Evolutionary conservation across 2,329 filamentous ascomycete genomes (phyloP), one percentile per base, ranked within the genome.

Genomic region (Rhynchosporium graminicola): DNA sequence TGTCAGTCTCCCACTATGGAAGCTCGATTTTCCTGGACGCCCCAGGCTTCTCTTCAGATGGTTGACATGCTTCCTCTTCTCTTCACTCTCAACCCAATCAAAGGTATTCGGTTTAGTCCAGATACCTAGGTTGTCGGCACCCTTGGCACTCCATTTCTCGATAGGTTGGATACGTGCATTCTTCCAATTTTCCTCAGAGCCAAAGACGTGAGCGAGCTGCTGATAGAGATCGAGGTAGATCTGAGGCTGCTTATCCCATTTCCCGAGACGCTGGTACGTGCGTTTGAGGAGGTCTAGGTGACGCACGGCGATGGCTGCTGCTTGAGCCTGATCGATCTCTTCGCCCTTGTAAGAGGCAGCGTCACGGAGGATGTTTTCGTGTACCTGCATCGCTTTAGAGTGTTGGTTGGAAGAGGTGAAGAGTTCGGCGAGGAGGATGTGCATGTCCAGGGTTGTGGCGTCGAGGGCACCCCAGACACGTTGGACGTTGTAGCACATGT

Each of bases 191-290:
- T 65, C 29, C 33, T 67, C 67, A 13, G 36, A 33, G n/a, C 50
- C 63, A 38, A 68, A 67, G 4, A 60, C 60, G 10, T 68, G 62
- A 10, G 45, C 57, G 10, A 63, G 45, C 38, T 65, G 64, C 31
- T 63, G 61, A 38, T 62, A 68, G 29, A 68, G 52, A 55, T 68
- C 63, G 2, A 63, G 8, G 50, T 68, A 68, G 3, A 62, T 51
- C 33, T 63, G 57, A 9, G 38, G 43, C n/a, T 66, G 59, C 47
- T 68, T 64, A 38, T 68, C 68, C 77, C 77, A 80, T 26, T 69
- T 68, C 9, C 77, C 78, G 7, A 76, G 69, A 52, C 78, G 76
- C 71, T 78, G 77, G 67, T 76, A 79, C 3, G 76, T 73, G 5
- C 76, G 69, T 68, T 77, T 69, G 54, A 77, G 63, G 8, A 76